Evolutionary conservation across 257 asterid genomes (phyloP), one percentile per base, ranked within the genome.

Genomic region (Primulina eburnea): DNA sequence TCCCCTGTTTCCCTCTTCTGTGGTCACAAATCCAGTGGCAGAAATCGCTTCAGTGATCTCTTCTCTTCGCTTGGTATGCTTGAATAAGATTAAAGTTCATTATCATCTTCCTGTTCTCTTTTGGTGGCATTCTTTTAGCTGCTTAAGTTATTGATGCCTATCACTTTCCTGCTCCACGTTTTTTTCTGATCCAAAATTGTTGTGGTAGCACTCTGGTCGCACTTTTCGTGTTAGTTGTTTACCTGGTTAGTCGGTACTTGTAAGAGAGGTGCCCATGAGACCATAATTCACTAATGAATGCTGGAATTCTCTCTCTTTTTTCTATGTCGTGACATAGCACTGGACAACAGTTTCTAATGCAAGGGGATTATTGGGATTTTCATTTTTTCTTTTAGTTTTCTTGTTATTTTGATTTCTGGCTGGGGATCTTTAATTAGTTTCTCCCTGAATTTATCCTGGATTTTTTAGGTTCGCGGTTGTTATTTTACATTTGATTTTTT

Each of bases 31-130:
- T 79, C 83, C 88, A 62, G 92, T 77, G 16, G 73, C 90, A 43
- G 99, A 90, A 83, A 88, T 81, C 73, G 92, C 92, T 78, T 72
- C 96, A 2, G 90, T 92, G 73, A 60, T 86, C 69, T 87, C 92
- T 74, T 89, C 97, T 71, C 96, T 94, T 73, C 96, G 96, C 66
- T 79, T 63, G 92, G 99, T 94, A 85, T 75, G 87, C 71, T 69
- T 69, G 64, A 76, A 74, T 76, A 60, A 33, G 33, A 60, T 47
- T 47, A 38, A 20, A 37, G 4, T 20, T 67, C 70, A 28, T 40
- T n/a, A 6, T 35, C 70, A 9, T 60, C 69, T 62, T 60, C 33
- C 16, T 58, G 26, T 4, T 57, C 20, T 60, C n/a, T 66, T 58
- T 55, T 63, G 40, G 34, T 64, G 24, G 38, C 18, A 28, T 53